Percentiles rank a stretch among this genome's conserved stretches.
phyloP scores from a whole-genome alignment of 164 flowering plant species.

The Berberis thunbergii region DNA sequence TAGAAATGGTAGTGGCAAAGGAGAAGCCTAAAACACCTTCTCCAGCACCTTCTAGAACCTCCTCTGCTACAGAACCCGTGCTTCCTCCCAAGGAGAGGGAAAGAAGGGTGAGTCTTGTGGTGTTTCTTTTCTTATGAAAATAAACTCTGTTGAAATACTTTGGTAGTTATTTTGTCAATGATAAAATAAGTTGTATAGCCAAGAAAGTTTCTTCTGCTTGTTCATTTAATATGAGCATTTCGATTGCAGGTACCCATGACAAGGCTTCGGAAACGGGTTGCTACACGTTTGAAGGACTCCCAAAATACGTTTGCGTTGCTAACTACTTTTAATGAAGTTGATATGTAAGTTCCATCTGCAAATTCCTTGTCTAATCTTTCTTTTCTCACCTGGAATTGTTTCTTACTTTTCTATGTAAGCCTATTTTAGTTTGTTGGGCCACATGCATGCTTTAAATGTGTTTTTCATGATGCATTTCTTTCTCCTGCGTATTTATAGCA shows the following conservation, averaged over 20 bases:
- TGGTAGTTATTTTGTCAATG: no score
- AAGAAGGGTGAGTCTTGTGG: conserved; percentile 56
- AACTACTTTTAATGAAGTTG: conserved; percentile 75
- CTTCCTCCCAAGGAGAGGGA: conserved; percentile 98
- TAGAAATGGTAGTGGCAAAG: conserved; percentile 31
- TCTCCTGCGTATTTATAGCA: no score
- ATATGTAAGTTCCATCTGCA: conserved; percentile 34
- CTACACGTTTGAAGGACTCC: conserved; percentile 63
- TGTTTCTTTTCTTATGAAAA: neutral
- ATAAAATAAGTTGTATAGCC: neutral
- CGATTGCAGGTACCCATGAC: conserved; percentile 64
- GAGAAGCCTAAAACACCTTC: conserved; percentile 55
- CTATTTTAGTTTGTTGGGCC: neutral
- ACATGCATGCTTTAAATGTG: neutral
- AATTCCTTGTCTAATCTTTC: neutral
- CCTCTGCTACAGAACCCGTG: conserved; percentile 67
- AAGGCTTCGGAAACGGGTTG: conserved; percentile 63
- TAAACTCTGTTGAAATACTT: neutral
- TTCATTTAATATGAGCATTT: neutral
- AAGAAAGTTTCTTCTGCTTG: neutral
- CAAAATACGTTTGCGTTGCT: conserved; percentile 75
- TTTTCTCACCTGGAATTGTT: neutral
- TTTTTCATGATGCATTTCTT: neutral
- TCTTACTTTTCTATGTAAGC: neutral
- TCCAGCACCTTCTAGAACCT: conserved; percentile 35